Base-by-base conservation (phyloP, 1,284 basidiomycete genomes). In the Takashimella koratensis region DNA sequence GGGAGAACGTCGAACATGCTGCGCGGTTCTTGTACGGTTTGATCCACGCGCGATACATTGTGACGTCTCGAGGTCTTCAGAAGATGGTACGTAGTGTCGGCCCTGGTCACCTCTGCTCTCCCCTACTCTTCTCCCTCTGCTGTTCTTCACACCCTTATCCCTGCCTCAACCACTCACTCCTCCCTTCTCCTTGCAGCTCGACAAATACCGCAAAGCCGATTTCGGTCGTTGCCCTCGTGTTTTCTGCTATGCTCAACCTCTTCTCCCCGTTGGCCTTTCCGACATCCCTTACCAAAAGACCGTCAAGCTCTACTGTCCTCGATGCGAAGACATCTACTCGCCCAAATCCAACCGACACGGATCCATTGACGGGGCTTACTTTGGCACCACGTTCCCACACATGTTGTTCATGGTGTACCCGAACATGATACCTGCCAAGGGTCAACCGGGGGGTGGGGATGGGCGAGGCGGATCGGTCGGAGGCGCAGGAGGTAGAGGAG, bases 61-160 rank as follows among this genome's bases (percentile, higher is more conserved):
- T 97, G 47, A 98, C 95, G 0, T 86, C 89, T 8, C 82, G 92
- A 12, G 94, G 95, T 5, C 81, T 98, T 23, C 84, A 87, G 43
- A 97, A 98, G 78, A 98, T 98, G 95, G 94, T 93, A 63, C 60
- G 78, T 70, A n/a, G n/a, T n/a, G n/a, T n/a, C n/a, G n/a, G n/a
- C n/a, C n/a, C n/a, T n/a, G n/a, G n/a, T n/a, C n/a, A n/a, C n/a
- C n/a, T n/a, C n/a, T n/a, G n/a, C n/a, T n/a, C n/a, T n/a, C n/a
- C n/a, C n/a, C n/a, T n/a, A n/a, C n/a, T n/a, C n/a, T n/a, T n/a
- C n/a, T n/a, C 4, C 41, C 40, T 21, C 5, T 16, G 12, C 16
- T 40, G 4, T 12, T 12, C 20, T 24, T 13, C 51, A 27, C 21
- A 12, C 42, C n/a, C 16, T 22, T 26, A 3, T 16, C 16, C 16